A percentile compares a stretch with the other conserved stretches of the same genome.
Conservation (phyloP, 2,329 filamentous ascomycete genomes). For the Fusarium sp. region DNA sequence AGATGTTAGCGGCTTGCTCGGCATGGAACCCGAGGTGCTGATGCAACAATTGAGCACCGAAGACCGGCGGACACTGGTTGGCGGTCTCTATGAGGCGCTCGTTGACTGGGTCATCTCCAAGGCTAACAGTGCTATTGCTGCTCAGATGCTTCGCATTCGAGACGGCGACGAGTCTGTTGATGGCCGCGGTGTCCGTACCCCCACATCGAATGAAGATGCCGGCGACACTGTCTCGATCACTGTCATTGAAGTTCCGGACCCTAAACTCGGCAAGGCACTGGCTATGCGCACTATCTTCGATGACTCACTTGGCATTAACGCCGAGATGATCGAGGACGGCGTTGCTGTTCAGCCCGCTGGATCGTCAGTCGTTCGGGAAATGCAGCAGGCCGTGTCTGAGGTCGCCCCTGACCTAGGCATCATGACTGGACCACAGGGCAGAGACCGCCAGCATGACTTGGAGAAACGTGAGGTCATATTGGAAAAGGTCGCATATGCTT, state of each 20-base stretch:
- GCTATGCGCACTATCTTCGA: slow-evolving; percentile 93
- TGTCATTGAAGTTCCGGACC: slow-evolving; percentile 87
- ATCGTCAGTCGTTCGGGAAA: slow-evolving; percentile 89
- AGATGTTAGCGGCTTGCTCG: slow-evolving; percentile 88
- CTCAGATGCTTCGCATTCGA: slow-evolving; percentile 78
- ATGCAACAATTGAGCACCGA: slow-evolving; percentile 84
- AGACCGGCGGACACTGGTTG: slow-evolving; percentile 86
- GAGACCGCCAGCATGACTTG: slow-evolving; percentile 82
- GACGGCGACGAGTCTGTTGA: slow-evolving; percentile 79
- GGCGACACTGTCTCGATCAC: slow-evolving; percentile 92
- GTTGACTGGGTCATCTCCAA: slow-evolving; percentile 95
- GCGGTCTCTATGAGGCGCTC: slow-evolving; percentile 91
- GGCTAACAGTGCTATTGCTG: slow-evolving; percentile 87
- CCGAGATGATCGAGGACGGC: slow-evolving; percentile 97
- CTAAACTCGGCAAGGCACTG: slow-evolving; percentile 87
- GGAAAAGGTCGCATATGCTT: slow-evolving; percentile 88
- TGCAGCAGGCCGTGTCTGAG: slow-evolving; percentile 84
- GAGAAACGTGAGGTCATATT: slow-evolving; percentile 88
- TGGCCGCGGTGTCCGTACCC: slow-evolving; percentile 74
- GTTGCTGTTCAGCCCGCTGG: slow-evolving; percentile 81
- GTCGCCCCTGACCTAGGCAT: slow-evolving; percentile 86
- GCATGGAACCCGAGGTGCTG: slow-evolving; percentile 88
- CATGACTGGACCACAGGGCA: slow-evolving; percentile 74
- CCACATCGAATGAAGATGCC: slow-evolving; percentile 78
- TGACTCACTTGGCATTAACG: slow-evolving; percentile 91